Evolutionary conservation across 2,329 filamentous ascomycete species (phyloP).

Genomic region (Chrysoporthe deuterocubensis): DNA sequence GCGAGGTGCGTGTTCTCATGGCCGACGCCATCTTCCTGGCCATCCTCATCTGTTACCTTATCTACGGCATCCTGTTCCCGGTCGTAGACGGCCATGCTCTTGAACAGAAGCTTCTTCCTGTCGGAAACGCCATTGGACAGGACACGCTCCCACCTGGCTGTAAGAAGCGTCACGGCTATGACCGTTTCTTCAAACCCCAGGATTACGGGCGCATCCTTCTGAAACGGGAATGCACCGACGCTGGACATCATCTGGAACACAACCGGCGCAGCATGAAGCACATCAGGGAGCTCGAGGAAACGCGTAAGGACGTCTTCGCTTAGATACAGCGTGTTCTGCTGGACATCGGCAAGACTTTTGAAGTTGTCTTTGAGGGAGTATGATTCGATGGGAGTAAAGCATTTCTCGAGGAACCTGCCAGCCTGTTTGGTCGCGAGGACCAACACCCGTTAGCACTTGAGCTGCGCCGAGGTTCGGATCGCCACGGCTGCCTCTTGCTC

Average conservation of each 20-base stretch:
- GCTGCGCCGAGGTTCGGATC: background rate
- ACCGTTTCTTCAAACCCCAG: slow-evolving; percentile 72
- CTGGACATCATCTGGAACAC: slow-evolving; percentile 74
- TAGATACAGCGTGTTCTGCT: slow-evolving; percentile 66
- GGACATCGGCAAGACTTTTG: slow-evolving; percentile 67
- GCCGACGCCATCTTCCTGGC: slow-evolving; percentile 27
- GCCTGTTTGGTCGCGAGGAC: slow-evolving; percentile 47
- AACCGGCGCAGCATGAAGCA: slow-evolving; percentile 67
- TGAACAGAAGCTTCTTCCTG: slow-evolving; percentile 69
- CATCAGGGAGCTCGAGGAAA: slow-evolving; percentile 75
- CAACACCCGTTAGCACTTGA: slow-evolving; percentile 20
- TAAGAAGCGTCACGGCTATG: slow-evolving; percentile 74
- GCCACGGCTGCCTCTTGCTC: slow-evolving; percentile 32
- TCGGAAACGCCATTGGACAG: slow-evolving; percentile 61
- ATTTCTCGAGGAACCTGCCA: slow-evolving; percentile 68
- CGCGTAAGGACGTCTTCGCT: slow-evolving; percentile 72
- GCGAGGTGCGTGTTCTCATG: slow-evolving; percentile 17
- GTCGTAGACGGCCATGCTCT: slow-evolving; percentile 73
- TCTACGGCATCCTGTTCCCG: slow-evolving; percentile 43
- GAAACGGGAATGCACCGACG: slow-evolving; percentile 74
- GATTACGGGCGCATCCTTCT: slow-evolving; percentile 70
- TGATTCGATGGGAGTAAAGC: slow-evolving; percentile 72
- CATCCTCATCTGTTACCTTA: slow-evolving; percentile 24
- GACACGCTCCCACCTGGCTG: slow-evolving; percentile 68
- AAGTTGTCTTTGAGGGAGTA: slow-evolving; percentile 78